phyloP scores from a whole-genome alignment of 108 stramenopile species.

The Parmales sp. region DNA sequence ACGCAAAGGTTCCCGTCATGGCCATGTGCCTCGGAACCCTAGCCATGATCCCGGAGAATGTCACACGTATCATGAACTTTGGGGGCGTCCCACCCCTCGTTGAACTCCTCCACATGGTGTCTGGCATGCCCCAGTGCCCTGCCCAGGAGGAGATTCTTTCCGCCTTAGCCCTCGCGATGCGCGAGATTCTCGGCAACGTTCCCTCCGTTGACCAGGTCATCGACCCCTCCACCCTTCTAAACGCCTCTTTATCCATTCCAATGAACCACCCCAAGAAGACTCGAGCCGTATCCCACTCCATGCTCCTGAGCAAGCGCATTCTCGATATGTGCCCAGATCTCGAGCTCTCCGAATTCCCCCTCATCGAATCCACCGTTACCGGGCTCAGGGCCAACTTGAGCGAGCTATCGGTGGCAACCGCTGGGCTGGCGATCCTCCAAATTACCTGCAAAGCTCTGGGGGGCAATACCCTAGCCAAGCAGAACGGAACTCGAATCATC shows the following conservation, averaged over 20 bases:
- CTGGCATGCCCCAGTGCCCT: not conserved
- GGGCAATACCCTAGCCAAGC: not conserved
- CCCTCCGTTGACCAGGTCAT: not conserved
- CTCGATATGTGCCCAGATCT: conserved; percentile 1
- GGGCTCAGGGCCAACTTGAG: not conserved
- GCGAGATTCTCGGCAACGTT: not conserved
- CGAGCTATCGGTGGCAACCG: not conserved
- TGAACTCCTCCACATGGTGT: not conserved
- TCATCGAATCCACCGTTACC: conserved; percentile 1
- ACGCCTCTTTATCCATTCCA: not conserved
- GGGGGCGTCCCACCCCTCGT: conserved; percentile 3
- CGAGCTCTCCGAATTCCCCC: not conserved
- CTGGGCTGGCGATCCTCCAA: not conserved
- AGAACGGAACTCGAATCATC: not conserved
- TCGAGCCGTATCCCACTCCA: not conserved
- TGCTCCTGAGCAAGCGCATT: not conserved
- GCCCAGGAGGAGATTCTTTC: conserved; percentile 9
- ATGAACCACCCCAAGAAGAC: not conserved
- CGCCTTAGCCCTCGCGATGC: not conserved
- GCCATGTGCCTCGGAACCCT: conserved; percentile 16
- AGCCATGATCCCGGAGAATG: conserved; percentile 14
- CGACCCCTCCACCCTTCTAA: not conserved
- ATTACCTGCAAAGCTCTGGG: not conserved
- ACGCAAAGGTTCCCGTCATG: not conserved
- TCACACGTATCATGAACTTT: not conserved